Evolutionary conservation across 306 rosid species (phyloP).

Genomic region (Cucumis cinereus): DNA sequence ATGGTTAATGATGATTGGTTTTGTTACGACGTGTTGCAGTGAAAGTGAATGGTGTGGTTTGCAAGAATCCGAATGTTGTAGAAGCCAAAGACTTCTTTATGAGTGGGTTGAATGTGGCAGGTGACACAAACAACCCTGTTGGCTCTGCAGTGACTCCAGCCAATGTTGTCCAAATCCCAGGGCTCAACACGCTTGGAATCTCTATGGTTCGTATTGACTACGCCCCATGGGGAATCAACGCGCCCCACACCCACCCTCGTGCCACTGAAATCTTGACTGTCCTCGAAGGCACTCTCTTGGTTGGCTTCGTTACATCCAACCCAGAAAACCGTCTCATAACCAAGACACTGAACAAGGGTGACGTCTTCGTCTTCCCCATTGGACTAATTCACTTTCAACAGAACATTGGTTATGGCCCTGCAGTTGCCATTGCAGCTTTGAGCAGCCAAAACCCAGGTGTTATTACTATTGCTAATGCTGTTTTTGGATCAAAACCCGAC

Average conservation of each 20-base stretch:
- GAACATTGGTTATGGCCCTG: constrained; percentile 6
- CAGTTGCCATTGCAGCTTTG: constrained; percentile 21
- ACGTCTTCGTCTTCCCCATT: constrained; percentile 24
- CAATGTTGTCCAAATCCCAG: constrained; percentile 19
- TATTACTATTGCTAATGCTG: constrained; percentile 17
- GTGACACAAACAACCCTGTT: constrained; percentile 18
- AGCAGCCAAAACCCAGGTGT: constrained; percentile 34
- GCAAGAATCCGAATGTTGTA: constrained; percentile 22
- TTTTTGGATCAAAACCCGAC: constrained; percentile 22
- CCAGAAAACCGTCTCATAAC: constrained; percentile 14
- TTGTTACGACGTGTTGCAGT: neutral
- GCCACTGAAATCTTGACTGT: constrained; percentile 21
- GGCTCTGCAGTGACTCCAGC: constrained; percentile 22
- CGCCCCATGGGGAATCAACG: constrained; percentile 20
- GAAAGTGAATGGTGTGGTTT: constrained; percentile 15
- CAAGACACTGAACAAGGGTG: constrained; percentile 16
- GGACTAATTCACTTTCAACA: constrained; percentile 26
- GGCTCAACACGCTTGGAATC: constrained; percentile 25
- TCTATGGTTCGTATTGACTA: constrained; percentile 26
- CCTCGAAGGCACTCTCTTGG: constrained; percentile 21
- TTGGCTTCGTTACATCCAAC: constrained; percentile 27
- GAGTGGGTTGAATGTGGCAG: constrained; percentile 16
- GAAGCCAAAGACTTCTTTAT: constrained; percentile 25
- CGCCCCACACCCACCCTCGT: constrained; percentile 28
- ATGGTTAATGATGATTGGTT: no score